These are phyloP conservation scores for Citrullus amarus DNA, from an alignment of 306 rosid species.

Conservation along the genomic window DNA sequence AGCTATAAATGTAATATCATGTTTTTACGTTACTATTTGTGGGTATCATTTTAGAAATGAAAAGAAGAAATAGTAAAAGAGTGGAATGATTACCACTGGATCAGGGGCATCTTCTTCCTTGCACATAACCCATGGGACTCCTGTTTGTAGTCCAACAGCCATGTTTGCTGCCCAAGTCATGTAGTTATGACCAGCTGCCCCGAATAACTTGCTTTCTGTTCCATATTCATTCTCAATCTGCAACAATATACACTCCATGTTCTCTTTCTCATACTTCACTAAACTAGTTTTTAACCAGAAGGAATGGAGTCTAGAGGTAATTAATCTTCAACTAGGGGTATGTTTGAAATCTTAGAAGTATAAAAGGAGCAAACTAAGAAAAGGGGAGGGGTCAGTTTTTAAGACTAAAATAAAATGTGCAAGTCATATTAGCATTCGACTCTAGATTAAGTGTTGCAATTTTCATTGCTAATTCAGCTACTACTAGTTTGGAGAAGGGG, in stretches of 20 bases:
- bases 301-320: not conserved
- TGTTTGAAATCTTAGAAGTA: not conserved
- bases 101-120: conserved; percentile 99
- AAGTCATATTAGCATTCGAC: no score
- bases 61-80: not conserved
- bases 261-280: not conserved
- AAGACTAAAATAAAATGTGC: no score
- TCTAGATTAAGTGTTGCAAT: no score
- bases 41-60: not conserved
- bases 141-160: conserved; percentile 80
- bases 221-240: conserved; percentile 98
- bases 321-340: not conserved
- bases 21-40: not conserved
- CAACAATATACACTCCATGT: not conserved
- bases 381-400: no score
- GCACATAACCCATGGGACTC: conserved; percentile 99
- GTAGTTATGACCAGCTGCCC: conserved; percentile 65
- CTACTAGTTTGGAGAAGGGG: no score
- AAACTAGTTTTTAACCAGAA: not conserved
- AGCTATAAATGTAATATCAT: not conserved
- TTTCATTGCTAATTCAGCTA: no score
- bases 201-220: conserved; percentile 53
- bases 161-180: conserved; percentile 93
- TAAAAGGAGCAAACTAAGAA: not conserved
- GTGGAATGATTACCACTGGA: conserved; percentile 56